Percentiles rank a stretch among this genome's conserved stretches.
Conservation (phyloP, 768 basidiomycete species). For the Favolaschia claudopus region DNA sequence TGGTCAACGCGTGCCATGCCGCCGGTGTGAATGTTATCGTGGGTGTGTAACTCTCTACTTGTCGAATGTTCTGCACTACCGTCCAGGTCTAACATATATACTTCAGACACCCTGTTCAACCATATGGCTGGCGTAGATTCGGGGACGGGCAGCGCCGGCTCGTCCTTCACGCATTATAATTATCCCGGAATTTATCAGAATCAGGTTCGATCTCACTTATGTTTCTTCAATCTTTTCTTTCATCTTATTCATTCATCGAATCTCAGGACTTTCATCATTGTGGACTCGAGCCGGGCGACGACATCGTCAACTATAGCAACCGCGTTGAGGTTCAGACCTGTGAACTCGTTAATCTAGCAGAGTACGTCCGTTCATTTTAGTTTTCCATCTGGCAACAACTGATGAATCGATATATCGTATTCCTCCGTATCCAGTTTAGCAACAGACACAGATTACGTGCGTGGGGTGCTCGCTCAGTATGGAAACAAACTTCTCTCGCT, state of each 20-base stretch:
- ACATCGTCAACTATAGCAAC: conserved; percentile 63
- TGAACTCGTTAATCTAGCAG: conserved; percentile 58
- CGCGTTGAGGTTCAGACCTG: conserved; percentile 65
- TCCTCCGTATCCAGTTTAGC: too few species aligned
- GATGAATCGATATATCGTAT: too few species aligned
- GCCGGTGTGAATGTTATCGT: conserved; percentile 67
- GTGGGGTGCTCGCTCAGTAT: conserved; percentile 60
- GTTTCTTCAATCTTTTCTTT: background rate
- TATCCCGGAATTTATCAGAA: conserved; percentile 58
- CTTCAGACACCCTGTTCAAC: conserved; percentile 64
- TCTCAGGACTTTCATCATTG: conserved; percentile 69
- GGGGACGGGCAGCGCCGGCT: conserved; percentile 59
- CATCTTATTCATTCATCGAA: background rate
- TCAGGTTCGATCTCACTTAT: conserved; percentile 47
- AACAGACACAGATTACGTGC: conserved; percentile 68
- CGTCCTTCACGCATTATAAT: conserved; percentile 59
- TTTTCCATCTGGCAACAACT: too few species aligned
- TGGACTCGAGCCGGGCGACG: conserved; percentile 58
- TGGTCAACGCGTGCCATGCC: conserved; percentile 58
- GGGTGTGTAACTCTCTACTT: conserved; percentile 37
- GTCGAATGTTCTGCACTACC: background rate
- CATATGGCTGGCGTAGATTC: conserved; percentile 65
- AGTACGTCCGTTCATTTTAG: conserved; percentile 45
- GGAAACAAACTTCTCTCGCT: conserved; percentile 67
- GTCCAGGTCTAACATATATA: background rate